Evolutionary conservation across 371 early-diverging fungal genomes (phyloP).

Genomic region (Syncephalastrum sp.): DNA sequence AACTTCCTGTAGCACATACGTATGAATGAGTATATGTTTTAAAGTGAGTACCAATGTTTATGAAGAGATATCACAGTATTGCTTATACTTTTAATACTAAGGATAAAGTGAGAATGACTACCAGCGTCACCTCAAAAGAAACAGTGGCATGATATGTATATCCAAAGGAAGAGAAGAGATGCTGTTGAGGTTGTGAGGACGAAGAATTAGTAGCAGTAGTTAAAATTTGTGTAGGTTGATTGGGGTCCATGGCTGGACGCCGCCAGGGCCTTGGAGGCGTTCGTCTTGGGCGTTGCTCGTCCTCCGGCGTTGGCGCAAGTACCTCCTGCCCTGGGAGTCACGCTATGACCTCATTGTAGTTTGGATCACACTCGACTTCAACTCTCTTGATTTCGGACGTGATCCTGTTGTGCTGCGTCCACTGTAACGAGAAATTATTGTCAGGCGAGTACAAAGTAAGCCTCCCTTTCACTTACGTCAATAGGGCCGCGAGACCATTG

Average conservation of each 20-base stretch:
- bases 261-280: no score
- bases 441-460: neutral
- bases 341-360: conserved; percentile 17
- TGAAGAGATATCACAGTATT: no score
- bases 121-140: no score
- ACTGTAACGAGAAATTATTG: conserved; percentile 9
- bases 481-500: conserved; percentile 45
- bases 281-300: conserved; percentile 1
- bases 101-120: no score
- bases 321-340: conserved; percentile 11
- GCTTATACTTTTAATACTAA: no score
- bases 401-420: conserved; percentile 16
- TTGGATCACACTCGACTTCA: conserved; percentile 17
- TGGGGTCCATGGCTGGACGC: no score
- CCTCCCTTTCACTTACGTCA: conserved; percentile 26
- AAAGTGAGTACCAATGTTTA: no score
- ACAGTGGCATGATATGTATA: neutral
- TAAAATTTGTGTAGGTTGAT: neutral
- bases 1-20: no score
- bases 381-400: conserved; percentile 17
- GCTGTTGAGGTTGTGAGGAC: neutral
- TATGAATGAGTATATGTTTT: no score
- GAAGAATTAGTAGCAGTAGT: neutral
- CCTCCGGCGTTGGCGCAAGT: conserved; percentile 4
- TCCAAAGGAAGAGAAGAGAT: conserved; percentile 1